These are phyloP conservation scores for Iodosphaeria phyllophila DNA, from an alignment of 2,329 filamentous ascomycete genomes.

Conservation along the genomic window DNA sequence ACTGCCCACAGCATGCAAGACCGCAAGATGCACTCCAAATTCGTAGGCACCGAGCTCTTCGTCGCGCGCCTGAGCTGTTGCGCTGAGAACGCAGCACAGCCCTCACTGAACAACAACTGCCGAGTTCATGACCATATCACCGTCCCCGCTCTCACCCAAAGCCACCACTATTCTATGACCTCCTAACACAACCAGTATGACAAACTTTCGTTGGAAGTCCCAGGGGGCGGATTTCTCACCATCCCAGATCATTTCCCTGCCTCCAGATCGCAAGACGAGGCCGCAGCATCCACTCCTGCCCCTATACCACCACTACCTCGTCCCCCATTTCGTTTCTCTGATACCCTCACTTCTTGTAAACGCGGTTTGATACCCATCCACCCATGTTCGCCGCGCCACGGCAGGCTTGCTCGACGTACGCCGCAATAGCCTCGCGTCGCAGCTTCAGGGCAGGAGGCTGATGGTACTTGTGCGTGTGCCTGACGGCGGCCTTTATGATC, in stretches of 20 bases:
- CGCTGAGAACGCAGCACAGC: too few relatives aligned
- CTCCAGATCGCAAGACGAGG: constrained; percentile 9
- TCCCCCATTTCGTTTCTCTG: constrained; percentile 21
- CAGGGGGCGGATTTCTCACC: constrained; percentile 4
- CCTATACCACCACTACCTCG: constrained; percentile 19
- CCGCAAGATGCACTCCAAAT: too few relatives aligned
- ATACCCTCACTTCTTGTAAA: constrained; percentile 13
- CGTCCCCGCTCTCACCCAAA: too few relatives aligned
- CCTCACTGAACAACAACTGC: too few relatives aligned
- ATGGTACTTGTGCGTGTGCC: constrained; percentile 21
- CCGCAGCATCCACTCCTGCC: constrained; percentile 4
- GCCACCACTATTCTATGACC: too few relatives aligned
- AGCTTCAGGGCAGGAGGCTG: constrained; percentile 27
- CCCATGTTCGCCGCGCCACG: constrained; percentile 13
- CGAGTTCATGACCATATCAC: too few relatives aligned
- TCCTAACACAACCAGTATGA: too few relatives aligned
- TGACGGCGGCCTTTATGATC: constrained; percentile 30
- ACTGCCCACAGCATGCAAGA: too few relatives aligned
- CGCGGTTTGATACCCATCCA: constrained; percentile 10
- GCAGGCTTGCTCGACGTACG: constrained; percentile 24
- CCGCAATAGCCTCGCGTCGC: constrained; percentile 20
- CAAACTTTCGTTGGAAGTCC: constrained; percentile 1
- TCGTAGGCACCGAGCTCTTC: too few relatives aligned
- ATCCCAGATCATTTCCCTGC: constrained; percentile 7
- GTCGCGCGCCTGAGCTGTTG: too few relatives aligned